Evolutionary conservation across 495 filamentous ascomycete genomes (phyloP).

Genomic region (Tuber aestivum): DNA sequence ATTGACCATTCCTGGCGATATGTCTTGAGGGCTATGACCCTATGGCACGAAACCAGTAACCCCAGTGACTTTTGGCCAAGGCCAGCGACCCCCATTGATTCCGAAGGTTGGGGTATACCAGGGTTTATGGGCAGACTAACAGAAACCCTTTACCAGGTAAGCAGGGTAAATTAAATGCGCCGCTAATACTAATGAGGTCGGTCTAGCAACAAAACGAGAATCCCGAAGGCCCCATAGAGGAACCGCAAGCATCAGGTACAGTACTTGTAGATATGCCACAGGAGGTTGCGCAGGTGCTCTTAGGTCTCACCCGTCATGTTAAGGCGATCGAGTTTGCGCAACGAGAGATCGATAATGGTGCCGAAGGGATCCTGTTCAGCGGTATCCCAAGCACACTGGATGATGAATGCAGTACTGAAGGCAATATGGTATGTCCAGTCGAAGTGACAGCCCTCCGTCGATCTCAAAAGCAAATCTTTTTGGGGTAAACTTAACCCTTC

Average conservation of each 20-base stretch:
- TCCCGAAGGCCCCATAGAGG: neutral
- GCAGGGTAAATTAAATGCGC: neutral
- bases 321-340: neutral
- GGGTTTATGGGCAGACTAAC: neutral
- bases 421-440: neutral
- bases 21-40: neutral
- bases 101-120: neutral
- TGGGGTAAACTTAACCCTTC: neutral
- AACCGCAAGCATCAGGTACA: neutral
- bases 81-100: neutral
- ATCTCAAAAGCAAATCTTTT: neutral
- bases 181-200: neutral
- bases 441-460: neutral
- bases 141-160: neutral
- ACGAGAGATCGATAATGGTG: neutral
- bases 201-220: neutral
- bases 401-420: neutral
- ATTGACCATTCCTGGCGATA: neutral
- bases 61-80: neutral
- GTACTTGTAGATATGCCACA: neutral
- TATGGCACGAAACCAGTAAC: neutral
- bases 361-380: neutral
- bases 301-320: neutral
- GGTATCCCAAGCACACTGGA: neutral
- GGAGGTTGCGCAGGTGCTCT: neutral